phyloP scores from a whole-genome alignment of 345 rosid species.

The Bruguiera sexangula region DNA sequence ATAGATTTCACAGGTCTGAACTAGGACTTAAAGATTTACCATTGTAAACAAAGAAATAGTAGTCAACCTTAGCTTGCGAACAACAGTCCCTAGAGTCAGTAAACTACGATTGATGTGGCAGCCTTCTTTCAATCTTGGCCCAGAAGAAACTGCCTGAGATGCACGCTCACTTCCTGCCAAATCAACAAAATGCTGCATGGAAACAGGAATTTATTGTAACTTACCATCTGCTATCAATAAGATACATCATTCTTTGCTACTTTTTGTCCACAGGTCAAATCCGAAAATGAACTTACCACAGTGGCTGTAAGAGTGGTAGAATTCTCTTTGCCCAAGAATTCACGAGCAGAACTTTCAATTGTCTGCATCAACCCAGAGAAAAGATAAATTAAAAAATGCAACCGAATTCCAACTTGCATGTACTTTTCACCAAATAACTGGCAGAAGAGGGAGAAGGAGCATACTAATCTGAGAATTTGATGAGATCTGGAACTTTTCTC shows the following conservation, averaged over 20 bases:
- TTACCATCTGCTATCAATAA: conserved; percentile 5
- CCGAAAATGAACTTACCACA: conserved; percentile 54
- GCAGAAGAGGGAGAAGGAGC: conserved; percentile 13
- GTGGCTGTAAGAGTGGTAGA: conserved; percentile 85
- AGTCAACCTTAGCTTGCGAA: conserved; percentile 87
- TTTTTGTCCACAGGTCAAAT: not conserved
- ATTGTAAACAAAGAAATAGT: not conserved
- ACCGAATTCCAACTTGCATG: not conserved
- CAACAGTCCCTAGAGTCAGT: conserved; percentile 87
- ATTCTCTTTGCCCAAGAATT: conserved; percentile 86
- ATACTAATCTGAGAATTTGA: conserved; percentile 92
- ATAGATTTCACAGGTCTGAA: too few relatives aligned
- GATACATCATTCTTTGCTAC: not conserved
- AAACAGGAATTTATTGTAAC: conserved; percentile 15
- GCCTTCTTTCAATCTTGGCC: conserved; percentile 91
- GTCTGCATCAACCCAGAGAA: conserved; percentile 46
- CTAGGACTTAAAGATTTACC: too few relatives aligned
- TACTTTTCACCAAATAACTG: conserved; percentile 5
- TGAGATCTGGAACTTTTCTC: conserved; percentile 99
- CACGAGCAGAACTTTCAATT: conserved; percentile 92
- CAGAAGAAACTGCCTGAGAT: conserved; percentile 85
- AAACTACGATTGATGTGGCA: conserved; percentile 97
- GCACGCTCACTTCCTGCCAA: conserved; percentile 99
- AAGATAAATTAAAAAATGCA: conserved; percentile 8
- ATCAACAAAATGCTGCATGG: conserved; percentile 80